phyloP scores from a whole-genome alignment of 202 grass and related monocot genomes.

The Dendrocalamus latiflorus region DNA sequence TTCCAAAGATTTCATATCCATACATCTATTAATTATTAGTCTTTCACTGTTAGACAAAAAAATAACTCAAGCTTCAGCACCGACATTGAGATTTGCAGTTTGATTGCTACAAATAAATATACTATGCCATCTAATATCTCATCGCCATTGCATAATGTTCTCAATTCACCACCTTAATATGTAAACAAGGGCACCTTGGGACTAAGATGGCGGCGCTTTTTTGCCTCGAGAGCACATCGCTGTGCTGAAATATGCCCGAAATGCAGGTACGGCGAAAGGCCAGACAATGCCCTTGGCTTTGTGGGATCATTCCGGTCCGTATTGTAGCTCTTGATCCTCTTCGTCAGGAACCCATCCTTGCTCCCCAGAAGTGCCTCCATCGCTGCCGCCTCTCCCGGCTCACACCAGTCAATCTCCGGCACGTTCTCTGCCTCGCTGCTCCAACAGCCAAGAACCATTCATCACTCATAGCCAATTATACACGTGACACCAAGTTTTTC shows the following conservation, averaged over 20 bases:
- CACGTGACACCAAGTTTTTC: background rate
- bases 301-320: slow-evolving; percentile 66
- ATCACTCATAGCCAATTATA: background rate
- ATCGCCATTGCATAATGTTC: background rate
- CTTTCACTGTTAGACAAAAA: slow-evolving; percentile 2
- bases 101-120: background rate
- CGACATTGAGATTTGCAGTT: background rate
- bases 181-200: slow-evolving; percentile 44
- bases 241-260: slow-evolving; percentile 94
- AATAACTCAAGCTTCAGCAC: background rate
- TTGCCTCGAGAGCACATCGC: slow-evolving; percentile 73
- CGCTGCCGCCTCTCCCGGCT: slow-evolving; percentile 58
- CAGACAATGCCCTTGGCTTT: slow-evolving; percentile 58
- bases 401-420: slow-evolving; percentile 77
- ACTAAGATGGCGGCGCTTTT: slow-evolving; percentile 40
- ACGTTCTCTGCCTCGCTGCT: slow-evolving; percentile 72
- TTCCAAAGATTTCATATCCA: slow-evolving; percentile 2
- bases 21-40: slow-evolving; percentile 1
- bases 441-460: background rate
- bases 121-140: background rate
- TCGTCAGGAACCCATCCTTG: slow-evolving; percentile 74
- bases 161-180: background rate
- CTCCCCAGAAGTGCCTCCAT: slow-evolving; percentile 55
- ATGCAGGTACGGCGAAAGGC: slow-evolving; percentile 85
- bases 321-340: slow-evolving; percentile 73